Percentiles rank a stretch among this genome's conserved stretches.
Evolutionary conservation across 768 basidiomycete genomes (phyloP).

Genomic region (Mrakia frigida): DNA sequence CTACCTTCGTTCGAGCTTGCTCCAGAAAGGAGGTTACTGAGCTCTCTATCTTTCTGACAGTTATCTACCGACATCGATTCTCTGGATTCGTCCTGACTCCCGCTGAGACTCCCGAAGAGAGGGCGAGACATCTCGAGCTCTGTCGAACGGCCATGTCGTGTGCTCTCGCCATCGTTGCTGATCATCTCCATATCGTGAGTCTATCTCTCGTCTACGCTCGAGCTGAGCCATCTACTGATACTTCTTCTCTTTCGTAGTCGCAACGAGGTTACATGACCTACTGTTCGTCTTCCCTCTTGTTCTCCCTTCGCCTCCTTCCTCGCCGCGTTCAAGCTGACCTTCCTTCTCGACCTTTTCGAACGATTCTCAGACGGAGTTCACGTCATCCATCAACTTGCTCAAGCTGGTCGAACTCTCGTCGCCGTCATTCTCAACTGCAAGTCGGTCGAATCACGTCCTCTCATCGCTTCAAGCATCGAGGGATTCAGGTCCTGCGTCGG

Average conservation of each 20-base stretch:
- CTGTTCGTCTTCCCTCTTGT: conserved; percentile 54
- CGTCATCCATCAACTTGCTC: conserved; percentile 90
- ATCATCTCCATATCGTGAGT: conserved; percentile 74
- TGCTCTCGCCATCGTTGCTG: conserved; percentile 73
- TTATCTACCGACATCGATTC: conserved; percentile 81
- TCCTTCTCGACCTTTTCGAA: neutral
- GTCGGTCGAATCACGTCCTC: conserved; percentile 63
- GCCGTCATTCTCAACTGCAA: conserved; percentile 84
- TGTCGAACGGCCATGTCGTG: conserved; percentile 63
- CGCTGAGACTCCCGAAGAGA: conserved; percentile 57
- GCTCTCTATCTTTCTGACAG: conserved; percentile 27
- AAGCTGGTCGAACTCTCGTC: conserved; percentile 83
- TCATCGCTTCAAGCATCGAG: conserved; percentile 77
- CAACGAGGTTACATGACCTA: conserved; percentile 88
- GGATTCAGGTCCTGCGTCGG: conserved; percentile 82
- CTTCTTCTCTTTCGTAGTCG: conserved; percentile 35
- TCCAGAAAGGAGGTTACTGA: neutral
- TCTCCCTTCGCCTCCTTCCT: neutral
- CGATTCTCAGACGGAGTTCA: conserved; percentile 71
- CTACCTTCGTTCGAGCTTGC: neutral
- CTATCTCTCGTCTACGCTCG: neutral
- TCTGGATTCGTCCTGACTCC: conserved; percentile 43
- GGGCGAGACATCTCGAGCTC: conserved; percentile 46
- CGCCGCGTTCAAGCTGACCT: neutral
- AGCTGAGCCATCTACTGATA: neutral